Conservation (phyloP, 2,329 filamentous ascomycete genomes). For the Rutstroemia sydowiana region DNA sequence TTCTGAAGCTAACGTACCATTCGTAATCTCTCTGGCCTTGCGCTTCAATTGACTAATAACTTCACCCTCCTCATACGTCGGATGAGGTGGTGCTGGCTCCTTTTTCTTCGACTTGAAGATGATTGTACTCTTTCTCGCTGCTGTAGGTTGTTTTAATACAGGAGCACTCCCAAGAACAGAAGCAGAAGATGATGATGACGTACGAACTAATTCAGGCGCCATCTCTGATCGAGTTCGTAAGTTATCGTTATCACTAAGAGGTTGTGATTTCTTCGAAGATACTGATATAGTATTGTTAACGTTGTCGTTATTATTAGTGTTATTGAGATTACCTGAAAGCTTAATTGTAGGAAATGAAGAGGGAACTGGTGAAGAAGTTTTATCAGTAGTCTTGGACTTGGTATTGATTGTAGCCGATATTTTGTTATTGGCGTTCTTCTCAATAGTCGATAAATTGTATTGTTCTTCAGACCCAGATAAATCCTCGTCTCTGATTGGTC, state of each 20-base stretch:
- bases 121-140: slow-evolving; percentile 6
- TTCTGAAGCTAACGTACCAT: slow-evolving; percentile 14
- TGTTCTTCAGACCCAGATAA: slow-evolving; percentile 22
- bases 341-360: slow-evolving; percentile 15
- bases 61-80: slow-evolving; percentile 19
- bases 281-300: not conserved
- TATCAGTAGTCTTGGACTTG: not conserved
- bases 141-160: slow-evolving; percentile 1
- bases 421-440: slow-evolving; percentile 9
- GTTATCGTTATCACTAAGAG: not conserved
- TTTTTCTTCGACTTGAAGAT: slow-evolving; percentile 19
- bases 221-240: slow-evolving; percentile 6
- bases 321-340: slow-evolving; percentile 11
- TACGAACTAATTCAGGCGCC: slow-evolving; percentile 14
- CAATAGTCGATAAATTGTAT: slow-evolving; percentile 22
- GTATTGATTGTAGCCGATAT: slow-evolving; percentile 4
- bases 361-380: slow-evolving; percentile 11
- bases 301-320: slow-evolving; percentile 6
- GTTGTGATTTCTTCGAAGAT: not conserved
- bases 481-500: slow-evolving; percentile 21
- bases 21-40: slow-evolving; percentile 23
- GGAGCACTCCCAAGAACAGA: slow-evolving; percentile 12
- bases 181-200: slow-evolving; percentile 12
- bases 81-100: slow-evolving; percentile 8
- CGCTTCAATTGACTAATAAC: slow-evolving; percentile 19